Base-by-base conservation (phyloP, 208 protist species). In the Crithidia thermophila region DNA sequence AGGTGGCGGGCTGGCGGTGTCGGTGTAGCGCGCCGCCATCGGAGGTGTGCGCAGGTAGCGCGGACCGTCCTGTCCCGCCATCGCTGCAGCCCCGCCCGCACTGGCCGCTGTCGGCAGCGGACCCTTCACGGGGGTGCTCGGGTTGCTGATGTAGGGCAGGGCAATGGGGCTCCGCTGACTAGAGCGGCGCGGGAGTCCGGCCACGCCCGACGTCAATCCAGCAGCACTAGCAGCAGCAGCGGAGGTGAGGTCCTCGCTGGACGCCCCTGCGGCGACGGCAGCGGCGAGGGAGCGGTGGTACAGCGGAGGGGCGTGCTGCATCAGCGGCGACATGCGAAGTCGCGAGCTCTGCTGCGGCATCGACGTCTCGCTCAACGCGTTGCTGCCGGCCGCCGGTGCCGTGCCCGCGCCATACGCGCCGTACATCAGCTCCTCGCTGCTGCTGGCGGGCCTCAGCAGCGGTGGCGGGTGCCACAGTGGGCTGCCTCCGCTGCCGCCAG, bases 311-410 rank as follows among this genome's bases (percentile, higher is more conserved):
- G 43, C 34, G 27, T 70, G 53, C 27, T 16, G 11, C 40, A 56
- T 11, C 21, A 62, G 34, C 42, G 64, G 64, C 25, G 64, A 70
- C 53, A 62, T 36, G 1, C 42, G 64, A 14, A 37, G 65, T 2
- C 50, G 65, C 23, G 31, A 8, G 33, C 30, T 49, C 28, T 25
- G 18, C 14, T 20, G 39, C 50, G 37, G 50, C 50, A 57, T 45
- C 21, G 47, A 34, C 13, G 47, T 57, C 7, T 45, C 45, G 31
- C 27, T 28, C 18, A 33, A 27, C 27, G 39, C 20, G 1, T n/a
- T 18, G 1, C 11, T n/a, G 13, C 5, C 36, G 2, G 16, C 56
- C 0, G n/a, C 56, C 1, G n/a, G 40, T 28, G 51, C 21, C 51
- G 25, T 28, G 14, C 23, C 37, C 2, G 42, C 27, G 14, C 28